Base-by-base conservation (phyloP, 176 grass and related monocot genomes). In the Aegilops umbellulata region DNA sequence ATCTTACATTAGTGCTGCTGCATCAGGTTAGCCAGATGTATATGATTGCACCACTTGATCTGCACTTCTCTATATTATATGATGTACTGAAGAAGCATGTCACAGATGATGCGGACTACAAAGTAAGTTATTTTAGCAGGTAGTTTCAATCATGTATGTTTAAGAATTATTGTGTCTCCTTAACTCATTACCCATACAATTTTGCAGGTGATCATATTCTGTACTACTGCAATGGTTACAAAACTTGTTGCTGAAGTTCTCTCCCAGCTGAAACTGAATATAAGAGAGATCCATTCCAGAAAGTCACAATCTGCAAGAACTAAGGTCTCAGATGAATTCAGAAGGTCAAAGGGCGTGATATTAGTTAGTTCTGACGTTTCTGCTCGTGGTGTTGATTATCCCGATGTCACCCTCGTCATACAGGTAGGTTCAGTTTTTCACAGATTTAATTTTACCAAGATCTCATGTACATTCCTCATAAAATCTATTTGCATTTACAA, bases 251-350 rank as follows among this genome's bases (percentile, higher is more conserved):
- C 94, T 79, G 97, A 93, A 24, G 39, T 96, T 61, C 92, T 99
- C 68, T 90, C 82, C 23, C 84, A 89, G 34, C 83, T 99, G 63
- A 91, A 91, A 46, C 68, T 99, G 74, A 99, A 99, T 85, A 35
- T 96, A 70, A 89, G 93, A 67, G 97, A 99, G 76, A 99, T 99
- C 55, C 97, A 99, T 92, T 99, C 94, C 16, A 93, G 94, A 94
- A 99, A 96, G 62, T 23, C 92, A 0, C 97, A 99, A 69, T 86
- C 75, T 76, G 88, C 82, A 19, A 93, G 94, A 87, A 98, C 93
- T 75, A 95, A 88, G 90, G 90, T 98, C 82, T 98, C 97, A 20
- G 88, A 98, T 77, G 97, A 98, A 83, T 98, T 98, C 65, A 92
- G 90, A 85, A 80, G 80, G 66, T 95, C 91, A 67, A 98, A 91